Conservation (phyloP, 1,139 yeast species). For the Saccharomyces hybrid region DNA sequence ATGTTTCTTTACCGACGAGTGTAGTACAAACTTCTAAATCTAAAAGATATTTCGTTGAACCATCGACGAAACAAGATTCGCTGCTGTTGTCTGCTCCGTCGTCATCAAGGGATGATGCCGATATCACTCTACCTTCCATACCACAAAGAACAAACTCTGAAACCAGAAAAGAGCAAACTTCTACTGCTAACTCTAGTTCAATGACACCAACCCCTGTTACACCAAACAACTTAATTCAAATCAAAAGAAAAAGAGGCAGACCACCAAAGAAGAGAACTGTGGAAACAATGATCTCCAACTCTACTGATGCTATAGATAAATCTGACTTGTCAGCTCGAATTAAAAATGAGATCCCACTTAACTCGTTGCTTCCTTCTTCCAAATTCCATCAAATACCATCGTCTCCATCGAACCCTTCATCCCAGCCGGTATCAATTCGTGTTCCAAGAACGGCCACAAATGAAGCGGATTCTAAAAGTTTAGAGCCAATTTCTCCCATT, state of each 20-base stretch:
- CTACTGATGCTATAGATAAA: not conserved
- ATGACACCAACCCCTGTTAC: not conserved
- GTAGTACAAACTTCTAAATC: slow-evolving; percentile 26
- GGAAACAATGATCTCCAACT: not conserved
- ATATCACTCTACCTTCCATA: not conserved
- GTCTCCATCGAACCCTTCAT: not conserved
- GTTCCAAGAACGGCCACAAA: not conserved
- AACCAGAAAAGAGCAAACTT: not conserved
- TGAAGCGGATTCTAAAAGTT: not conserved
- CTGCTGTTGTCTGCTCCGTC: not conserved
- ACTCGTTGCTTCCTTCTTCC: not conserved
- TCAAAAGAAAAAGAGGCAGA: slow-evolving; percentile 27
- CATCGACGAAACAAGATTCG: slow-evolving; percentile 21
- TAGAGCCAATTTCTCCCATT: not conserved
- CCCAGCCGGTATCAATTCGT: not conserved
- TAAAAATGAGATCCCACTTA: not conserved
- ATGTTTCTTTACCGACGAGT: slow-evolving; percentile 24
- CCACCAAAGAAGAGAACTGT: slow-evolving; percentile 28
- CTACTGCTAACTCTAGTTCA: not conserved
- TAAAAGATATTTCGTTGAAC: slow-evolving; percentile 32
- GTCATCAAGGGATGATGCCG: not conserved
- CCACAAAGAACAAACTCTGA: slow-evolving; percentile 3
- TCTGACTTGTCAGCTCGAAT: not conserved
- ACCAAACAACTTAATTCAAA: not conserved
- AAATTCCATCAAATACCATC: not conserved